Evolutionary conservation across 176 grass and related monocot genomes (phyloP), one percentile per base, ranked within the genome.

Genomic region (Carex scoparia): DNA sequence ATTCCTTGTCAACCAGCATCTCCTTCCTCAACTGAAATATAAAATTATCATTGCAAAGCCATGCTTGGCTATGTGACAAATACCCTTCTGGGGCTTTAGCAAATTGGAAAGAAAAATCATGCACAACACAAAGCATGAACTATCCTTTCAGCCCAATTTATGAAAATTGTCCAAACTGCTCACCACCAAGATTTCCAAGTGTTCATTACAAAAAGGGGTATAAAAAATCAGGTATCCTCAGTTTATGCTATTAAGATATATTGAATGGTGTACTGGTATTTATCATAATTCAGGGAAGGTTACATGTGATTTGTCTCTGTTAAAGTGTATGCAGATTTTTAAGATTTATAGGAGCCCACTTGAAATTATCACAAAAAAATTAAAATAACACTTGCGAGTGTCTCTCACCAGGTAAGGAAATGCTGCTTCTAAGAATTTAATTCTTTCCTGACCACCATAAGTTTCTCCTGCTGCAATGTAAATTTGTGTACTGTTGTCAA

Each of bases 391-490:
- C 35, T 42, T 4, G 40, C 23, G 1, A 38, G 12, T 64, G 38
- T 5, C 40, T 86, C 90, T 87, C 86, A 97, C 92, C 82, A 97
- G 89, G 59, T 90, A 87, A 33, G 94, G 94, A 81, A 97, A 97
- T 87, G 92, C 81, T 79, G 79, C 46, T 10, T 73, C 84, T 60
- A 97, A 91, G 66, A 83, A 55, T 86, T 87, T 73, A 65, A 97
- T 82, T 88, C 92, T 94, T 58, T 89, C 91, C 61, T 94, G 88
- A 18, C 94, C 90, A 61, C 92, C 94, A 67, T 92, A 97, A 80
- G 90, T 97, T 89, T 94, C 94, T 86, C 92, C 94, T 63, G 94
- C 89, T 42, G 89, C 92, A 27, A 97, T 94, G 81, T 97, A 97
- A 69, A 94, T 80, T 51, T 86, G 85, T 85, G 92, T 92, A 84